These are phyloP conservation scores for Kodamaea fukazawae DNA, from an alignment of 805 yeast species.

Conservation along the genomic window DNA sequence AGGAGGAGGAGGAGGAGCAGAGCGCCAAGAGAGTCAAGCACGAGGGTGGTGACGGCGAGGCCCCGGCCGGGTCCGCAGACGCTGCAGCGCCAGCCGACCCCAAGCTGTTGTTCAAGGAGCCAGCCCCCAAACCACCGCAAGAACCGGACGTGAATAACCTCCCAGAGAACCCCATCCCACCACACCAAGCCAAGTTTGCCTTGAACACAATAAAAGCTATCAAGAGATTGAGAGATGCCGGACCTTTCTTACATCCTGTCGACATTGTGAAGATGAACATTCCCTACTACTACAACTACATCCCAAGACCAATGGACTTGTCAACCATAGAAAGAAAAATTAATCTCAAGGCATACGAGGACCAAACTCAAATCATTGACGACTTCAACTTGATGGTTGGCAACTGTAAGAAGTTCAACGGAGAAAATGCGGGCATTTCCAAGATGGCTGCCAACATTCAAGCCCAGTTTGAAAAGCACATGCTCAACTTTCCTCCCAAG, in stretches of 20 bases:
- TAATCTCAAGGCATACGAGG: constrained; percentile 64
- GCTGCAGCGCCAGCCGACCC: constrained; percentile 4
- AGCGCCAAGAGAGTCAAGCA: constrained; percentile 21
- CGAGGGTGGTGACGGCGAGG: constrained; percentile 12
- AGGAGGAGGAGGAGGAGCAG: constrained; percentile 16
- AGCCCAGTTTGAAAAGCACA: constrained; percentile 89
- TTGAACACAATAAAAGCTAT: constrained; percentile 78
- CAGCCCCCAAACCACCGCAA: constrained; percentile 73
- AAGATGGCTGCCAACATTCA: constrained; percentile 90
- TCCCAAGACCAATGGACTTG: constrained; percentile 89
- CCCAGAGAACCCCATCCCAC: constrained; percentile 66
- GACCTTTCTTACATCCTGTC: constrained; percentile 86
- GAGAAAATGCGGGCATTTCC: constrained; percentile 76
- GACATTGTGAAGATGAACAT: constrained; percentile 85
- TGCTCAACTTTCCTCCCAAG: constrained; percentile 82
- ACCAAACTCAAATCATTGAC: constrained; percentile 62
- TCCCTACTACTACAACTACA: constrained; percentile 83
- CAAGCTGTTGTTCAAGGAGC: constrained; percentile 25
- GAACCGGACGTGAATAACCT: constrained; percentile 73
- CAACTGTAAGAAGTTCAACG: constrained; percentile 84
- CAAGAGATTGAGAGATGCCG: constrained; percentile 87
- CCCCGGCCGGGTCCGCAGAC: constrained; percentile 5
- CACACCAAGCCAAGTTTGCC: constrained; percentile 82
- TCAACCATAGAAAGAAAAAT: constrained; percentile 86
- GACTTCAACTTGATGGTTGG: constrained; percentile 83